A percentile compares a stretch with the other conserved stretches of the same genome.
These are phyloP conservation scores for Laburnicola sp. DNA, from an alignment of 2,329 filamentous ascomycete genomes.

Conservation along the genomic window DNA sequence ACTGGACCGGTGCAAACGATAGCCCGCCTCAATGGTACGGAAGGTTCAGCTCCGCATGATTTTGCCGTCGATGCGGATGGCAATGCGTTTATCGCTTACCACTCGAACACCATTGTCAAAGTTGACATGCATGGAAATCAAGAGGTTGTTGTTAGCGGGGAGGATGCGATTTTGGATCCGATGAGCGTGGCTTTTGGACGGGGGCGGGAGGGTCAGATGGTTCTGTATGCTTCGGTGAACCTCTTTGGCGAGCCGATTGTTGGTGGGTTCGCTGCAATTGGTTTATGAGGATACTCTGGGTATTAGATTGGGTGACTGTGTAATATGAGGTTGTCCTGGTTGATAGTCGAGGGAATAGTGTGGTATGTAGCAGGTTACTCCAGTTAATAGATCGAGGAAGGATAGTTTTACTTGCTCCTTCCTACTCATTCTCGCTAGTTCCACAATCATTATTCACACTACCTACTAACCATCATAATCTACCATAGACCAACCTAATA, in stretches of 20 bases:
- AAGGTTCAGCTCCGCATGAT: constrained; percentile 3
- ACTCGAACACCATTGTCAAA: constrained; percentile 3
- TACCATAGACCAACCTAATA: no score
- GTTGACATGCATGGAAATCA: not conserved
- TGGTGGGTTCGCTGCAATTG: not conserved
- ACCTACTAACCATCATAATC: no score
- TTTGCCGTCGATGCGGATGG: constrained; percentile 7
- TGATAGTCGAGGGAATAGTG: no score
- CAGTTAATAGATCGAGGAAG: no score
- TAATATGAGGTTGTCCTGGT: no score
- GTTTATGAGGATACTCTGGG: not conserved
- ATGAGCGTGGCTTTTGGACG: constrained; percentile 4
- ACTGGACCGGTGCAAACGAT: constrained; percentile 2
- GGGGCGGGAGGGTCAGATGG: not conserved
- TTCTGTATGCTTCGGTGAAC: not conserved
- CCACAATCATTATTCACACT: no score
- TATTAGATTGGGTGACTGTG: no score
- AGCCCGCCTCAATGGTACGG: not conserved
- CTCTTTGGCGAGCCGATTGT: not conserved
- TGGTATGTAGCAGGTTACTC: no score
- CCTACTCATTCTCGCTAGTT: no score
- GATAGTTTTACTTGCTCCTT: no score
- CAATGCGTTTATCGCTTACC: constrained; percentile 3
- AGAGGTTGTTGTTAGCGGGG: constrained; percentile 2
- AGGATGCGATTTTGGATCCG: not conserved